Evolutionary conservation across 805 yeast species (phyloP).

Genomic region (Debaryomyces hansenii): DNA sequence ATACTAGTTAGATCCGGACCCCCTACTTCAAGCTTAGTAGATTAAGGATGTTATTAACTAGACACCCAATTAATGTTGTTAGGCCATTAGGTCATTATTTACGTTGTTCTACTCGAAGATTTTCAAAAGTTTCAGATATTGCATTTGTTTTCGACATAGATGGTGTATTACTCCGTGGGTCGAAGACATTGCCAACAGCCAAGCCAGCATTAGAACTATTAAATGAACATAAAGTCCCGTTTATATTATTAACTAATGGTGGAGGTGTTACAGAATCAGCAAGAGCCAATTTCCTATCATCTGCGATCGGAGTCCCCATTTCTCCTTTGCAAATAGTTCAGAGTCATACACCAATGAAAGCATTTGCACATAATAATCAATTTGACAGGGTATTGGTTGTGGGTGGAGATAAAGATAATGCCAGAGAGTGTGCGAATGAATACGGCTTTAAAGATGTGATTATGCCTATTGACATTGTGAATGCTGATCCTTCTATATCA

Average conservation of each 20-base stretch:
- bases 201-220: slow-evolving; percentile 56
- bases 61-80: neutral
- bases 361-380: slow-evolving; percentile 45
- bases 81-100: neutral
- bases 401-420: slow-evolving; percentile 74
- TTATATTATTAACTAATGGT: slow-evolving; percentile 84
- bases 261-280: slow-evolving; percentile 74
- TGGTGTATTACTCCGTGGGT: slow-evolving; percentile 82
- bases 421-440: slow-evolving; percentile 67
- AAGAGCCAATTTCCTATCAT: slow-evolving; percentile 55
- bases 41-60: neutral
- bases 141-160: slow-evolving; percentile 62
- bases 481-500: slow-evolving; percentile 56
- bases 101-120: neutral
- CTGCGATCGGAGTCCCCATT: slow-evolving; percentile 45
- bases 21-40: too few species aligned
- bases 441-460: slow-evolving; percentile 81
- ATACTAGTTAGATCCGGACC: too few species aligned
- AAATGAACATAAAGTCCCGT: slow-evolving; percentile 61
- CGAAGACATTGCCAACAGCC: slow-evolving; percentile 65
- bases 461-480: slow-evolving; percentile 70
- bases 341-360: slow-evolving; percentile 82
- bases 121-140: slow-evolving; percentile 7
- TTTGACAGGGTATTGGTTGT: slow-evolving; percentile 71
- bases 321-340: slow-evolving; percentile 70